Conservation (phyloP, 1,284 basidiomycete species). For the Cryptococcus floricola region DNA sequence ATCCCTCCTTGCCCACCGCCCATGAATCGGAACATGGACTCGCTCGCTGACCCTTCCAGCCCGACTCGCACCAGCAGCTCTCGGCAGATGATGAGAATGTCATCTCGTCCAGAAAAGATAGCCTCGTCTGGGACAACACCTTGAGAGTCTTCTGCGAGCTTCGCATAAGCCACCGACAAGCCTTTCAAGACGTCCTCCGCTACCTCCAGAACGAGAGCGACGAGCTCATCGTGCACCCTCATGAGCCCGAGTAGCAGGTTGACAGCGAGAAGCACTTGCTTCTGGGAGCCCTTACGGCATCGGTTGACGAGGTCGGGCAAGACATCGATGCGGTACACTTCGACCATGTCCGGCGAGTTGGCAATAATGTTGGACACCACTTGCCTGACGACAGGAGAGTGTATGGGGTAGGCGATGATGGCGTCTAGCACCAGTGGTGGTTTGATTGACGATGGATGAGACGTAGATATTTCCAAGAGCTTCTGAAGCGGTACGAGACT, state of each 20-base stretch:
- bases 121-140: not conserved
- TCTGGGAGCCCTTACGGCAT: slow-evolving; percentile 3
- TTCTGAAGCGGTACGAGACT: slow-evolving; percentile 8
- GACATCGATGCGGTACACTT: slow-evolving; percentile 17
- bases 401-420: slow-evolving; percentile 21
- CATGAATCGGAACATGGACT: slow-evolving; percentile 19
- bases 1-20: not conserved
- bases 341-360: slow-evolving; percentile 6
- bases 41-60: slow-evolving; percentile 9
- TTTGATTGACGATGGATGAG: slow-evolving; percentile 8
- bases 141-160: not conserved
- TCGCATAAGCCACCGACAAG: slow-evolving; percentile 21
- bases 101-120: slow-evolving; percentile 5
- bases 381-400: slow-evolving; percentile 13
- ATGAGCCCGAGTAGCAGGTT: slow-evolving; percentile 15
- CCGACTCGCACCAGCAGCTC: slow-evolving; percentile 15
- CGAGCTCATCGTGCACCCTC: slow-evolving; percentile 27
- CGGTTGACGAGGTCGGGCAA: slow-evolving; percentile 18
- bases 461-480: slow-evolving; percentile 9
- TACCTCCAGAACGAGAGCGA: slow-evolving; percentile 21
- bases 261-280: not conserved
- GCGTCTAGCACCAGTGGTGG: slow-evolving; percentile 16
- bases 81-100: slow-evolving; percentile 24
- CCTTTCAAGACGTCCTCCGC: slow-evolving; percentile 26
- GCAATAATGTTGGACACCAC: slow-evolving; percentile 11